phyloP scores from a whole-genome alignment of 2,329 filamentous ascomycete species.

The Cladosporium sphaerospermum region DNA sequence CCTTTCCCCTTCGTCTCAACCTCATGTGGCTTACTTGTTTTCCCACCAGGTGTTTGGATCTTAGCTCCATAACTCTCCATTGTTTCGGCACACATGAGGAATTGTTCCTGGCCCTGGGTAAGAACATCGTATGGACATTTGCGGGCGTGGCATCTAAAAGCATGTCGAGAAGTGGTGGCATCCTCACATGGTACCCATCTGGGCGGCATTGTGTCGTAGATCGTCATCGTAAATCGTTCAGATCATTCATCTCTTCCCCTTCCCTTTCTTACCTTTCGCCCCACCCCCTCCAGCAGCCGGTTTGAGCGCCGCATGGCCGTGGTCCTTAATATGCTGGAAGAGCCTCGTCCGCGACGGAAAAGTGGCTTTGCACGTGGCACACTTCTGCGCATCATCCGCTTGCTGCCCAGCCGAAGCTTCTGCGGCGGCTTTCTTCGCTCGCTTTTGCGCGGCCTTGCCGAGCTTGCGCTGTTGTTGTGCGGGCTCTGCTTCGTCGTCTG shows the following conservation, averaged over 20 bases:
- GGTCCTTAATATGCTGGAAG: constrained; percentile 65
- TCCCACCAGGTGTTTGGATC: too few relatives aligned
- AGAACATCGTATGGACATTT: too few relatives aligned
- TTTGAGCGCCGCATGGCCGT: constrained; percentile 55
- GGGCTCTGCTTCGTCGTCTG: constrained; percentile 19
- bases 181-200: too few relatives aligned
- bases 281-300: constrained; percentile 15
- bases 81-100: too few relatives aligned
- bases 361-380: constrained; percentile 67
- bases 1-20: too few relatives aligned
- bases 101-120: too few relatives aligned
- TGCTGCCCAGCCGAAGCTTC: constrained; percentile 31
- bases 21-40: too few relatives aligned
- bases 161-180: too few relatives aligned
- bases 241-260: constrained; percentile 23
- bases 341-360: constrained; percentile 71
- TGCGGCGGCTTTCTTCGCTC: constrained; percentile 42
- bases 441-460: constrained; percentile 45
- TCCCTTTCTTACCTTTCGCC: constrained; percentile 24
- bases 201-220: background rate
- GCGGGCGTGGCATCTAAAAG: too few relatives aligned
- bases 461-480: constrained; percentile 31
- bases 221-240: background rate
- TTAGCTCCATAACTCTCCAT: too few relatives aligned
- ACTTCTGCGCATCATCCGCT: constrained; percentile 52